Evolutionary conservation across 192 early-diverging fungal genomes (phyloP).

Genomic region (Phycomyces nitens): DNA sequence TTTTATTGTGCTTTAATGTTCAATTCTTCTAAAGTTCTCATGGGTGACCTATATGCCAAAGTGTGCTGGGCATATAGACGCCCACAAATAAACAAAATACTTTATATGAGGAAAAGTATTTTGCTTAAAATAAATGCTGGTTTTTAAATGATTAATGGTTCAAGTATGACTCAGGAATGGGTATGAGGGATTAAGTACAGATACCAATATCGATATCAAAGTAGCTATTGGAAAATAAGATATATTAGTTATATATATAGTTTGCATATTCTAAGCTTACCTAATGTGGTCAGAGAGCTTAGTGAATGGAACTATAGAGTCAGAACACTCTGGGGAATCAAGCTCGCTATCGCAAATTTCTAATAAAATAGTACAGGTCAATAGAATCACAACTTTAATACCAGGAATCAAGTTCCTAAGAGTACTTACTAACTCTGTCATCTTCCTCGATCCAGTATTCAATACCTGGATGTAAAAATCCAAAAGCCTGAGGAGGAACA

Average conservation of each 20-base stretch:
- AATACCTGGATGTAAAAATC: slow-evolving; percentile 24
- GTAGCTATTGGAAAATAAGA: background rate
- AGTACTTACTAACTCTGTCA: slow-evolving; percentile 13
- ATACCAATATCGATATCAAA: slow-evolving; percentile 1
- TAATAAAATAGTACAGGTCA: background rate
- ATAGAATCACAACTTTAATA: no score
- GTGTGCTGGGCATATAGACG: no score
- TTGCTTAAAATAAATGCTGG: no score
- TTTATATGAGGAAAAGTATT: no score
- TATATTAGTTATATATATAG: no score
- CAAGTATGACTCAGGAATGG: no score
- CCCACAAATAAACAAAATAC: no score
- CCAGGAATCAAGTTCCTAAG: background rate
- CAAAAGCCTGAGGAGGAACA: slow-evolving; percentile 19
- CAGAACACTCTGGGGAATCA: slow-evolving; percentile 15
- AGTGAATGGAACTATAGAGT: slow-evolving; percentile 24
- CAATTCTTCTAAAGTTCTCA: no score
- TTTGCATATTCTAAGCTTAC: slow-evolving; percentile 9
- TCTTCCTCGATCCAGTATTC: slow-evolving; percentile 25
- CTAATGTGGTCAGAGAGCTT: slow-evolving; percentile 19
- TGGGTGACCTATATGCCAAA: no score
- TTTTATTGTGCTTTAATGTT: no score
- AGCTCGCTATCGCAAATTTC: slow-evolving; percentile 11
- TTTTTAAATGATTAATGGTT: no score
- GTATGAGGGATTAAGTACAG: slow-evolving; percentile 19